Percentiles rank a stretch among this genome's conserved stretches.
Evolutionary conservation across 495 filamentous ascomycete genomes (phyloP).

Genomic region (Amorphotheca resinae): DNA sequence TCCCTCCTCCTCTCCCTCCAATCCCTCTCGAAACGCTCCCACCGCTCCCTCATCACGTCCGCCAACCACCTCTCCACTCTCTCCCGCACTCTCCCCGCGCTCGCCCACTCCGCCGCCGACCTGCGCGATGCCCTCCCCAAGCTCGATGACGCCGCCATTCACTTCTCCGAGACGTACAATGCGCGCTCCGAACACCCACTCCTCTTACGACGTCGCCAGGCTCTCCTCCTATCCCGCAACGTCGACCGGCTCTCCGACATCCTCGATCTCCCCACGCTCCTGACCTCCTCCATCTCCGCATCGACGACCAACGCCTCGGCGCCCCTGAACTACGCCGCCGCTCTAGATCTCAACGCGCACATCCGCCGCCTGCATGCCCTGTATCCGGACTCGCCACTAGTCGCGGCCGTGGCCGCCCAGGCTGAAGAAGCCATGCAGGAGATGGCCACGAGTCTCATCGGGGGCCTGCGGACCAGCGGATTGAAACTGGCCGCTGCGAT

Average conservation of each 20-base stretch:
- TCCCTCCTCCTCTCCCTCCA: constrained; percentile 79
- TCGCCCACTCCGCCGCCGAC: constrained; percentile 48
- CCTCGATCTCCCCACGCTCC: constrained; percentile 76
- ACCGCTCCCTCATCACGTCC: constrained; percentile 73
- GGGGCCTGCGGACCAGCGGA: constrained; percentile 57
- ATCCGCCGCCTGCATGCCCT: constrained; percentile 76
- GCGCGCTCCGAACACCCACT: constrained; percentile 59
- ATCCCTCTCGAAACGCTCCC: constrained; percentile 80
- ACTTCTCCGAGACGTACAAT: constrained; percentile 76
- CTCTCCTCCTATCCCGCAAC: constrained; percentile 76
- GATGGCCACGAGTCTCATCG: constrained; percentile 77
- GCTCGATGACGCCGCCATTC: constrained; percentile 65
- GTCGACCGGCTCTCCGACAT: constrained; percentile 85
- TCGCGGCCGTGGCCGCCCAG: constrained; percentile 59
- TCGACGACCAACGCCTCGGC: constrained; percentile 24
- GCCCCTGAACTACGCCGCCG: constrained; percentile 67
- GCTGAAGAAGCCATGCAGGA: constrained; percentile 81
- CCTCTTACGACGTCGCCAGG: constrained; percentile 64
- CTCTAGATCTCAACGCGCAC: constrained; percentile 86
- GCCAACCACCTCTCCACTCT: constrained; percentile 65
- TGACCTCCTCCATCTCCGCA: constrained; percentile 61
- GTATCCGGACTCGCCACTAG: constrained; percentile 65
- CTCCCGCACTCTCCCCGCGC: constrained; percentile 47
- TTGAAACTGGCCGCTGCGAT: constrained; percentile 86
- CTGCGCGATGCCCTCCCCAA: constrained; percentile 61